Base-by-base conservation (phyloP, 2,329 filamentous ascomycete species). In the Penicillium sp. region DNA sequence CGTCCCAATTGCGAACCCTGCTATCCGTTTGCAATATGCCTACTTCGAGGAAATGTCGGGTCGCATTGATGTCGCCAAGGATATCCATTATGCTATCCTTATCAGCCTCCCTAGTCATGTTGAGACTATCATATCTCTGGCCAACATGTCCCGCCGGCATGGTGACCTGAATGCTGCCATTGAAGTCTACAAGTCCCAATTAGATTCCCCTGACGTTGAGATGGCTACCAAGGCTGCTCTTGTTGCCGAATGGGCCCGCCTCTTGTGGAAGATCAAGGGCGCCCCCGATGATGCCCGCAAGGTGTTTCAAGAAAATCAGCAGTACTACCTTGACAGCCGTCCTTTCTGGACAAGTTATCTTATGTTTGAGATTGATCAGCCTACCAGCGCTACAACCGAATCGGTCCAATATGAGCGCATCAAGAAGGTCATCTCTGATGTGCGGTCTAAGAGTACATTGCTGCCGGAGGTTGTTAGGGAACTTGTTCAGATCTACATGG, bases 341-440 rank as follows among this genome's bases (percentile, higher is more conserved):
- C 81, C 89, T 42, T 97, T 97, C 79, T 99, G 94, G 93, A 81
- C 86, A 64, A 89, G 85, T 67, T 97, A 92, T 80, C 83, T 97
- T 52, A 80, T 88, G 55, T 96, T 99, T 68, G 94, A 99, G 77
- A 80, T 95, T 47, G 86, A 89, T 54, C 92, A 96, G 72, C 88
- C 90, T 11, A 88, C 87, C 1, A 86, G 79, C 58, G 76, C 80
- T 1, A 83, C 86, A 48, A 80, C 82, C 2, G 89, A 93, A 67
- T 65, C 79, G 1, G 78, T 84, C 54, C 85, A 91, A 54, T 85
- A 86, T 50, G 80, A 86, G 61, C 87, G 87, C n/a, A 85, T 97
- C 69, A 90, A 90, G 76, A 82, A 87, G 51, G 88, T 97, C 12
- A 85, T 93, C 67, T 83, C 89, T 22, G 85, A 90, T 65, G 83